Evolutionary conservation across 2,329 filamentous ascomycete genomes (phyloP).

Genomic region (Diplodia seriata): DNA sequence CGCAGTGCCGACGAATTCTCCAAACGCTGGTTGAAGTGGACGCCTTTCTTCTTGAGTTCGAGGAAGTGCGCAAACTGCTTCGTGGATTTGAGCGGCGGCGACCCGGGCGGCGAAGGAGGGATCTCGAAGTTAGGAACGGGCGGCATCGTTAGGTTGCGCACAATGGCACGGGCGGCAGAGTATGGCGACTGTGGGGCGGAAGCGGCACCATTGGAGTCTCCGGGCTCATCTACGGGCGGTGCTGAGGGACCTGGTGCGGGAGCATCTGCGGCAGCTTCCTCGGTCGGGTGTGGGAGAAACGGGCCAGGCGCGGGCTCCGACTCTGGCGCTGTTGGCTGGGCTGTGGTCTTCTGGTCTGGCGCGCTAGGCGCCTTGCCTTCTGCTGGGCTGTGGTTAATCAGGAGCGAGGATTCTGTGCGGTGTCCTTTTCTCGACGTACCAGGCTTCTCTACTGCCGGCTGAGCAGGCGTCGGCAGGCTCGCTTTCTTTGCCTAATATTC

Average conservation of each 20-base stretch:
- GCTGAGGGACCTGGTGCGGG: constrained; percentile 35
- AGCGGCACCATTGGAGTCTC: constrained; percentile 35
- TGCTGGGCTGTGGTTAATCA: constrained; percentile 19
- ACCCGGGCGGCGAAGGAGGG: constrained; percentile 72
- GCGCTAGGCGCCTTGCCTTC: not conserved
- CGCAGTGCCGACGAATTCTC: constrained; percentile 70
- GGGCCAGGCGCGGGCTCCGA: constrained; percentile 19
- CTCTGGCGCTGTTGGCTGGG: constrained; percentile 6
- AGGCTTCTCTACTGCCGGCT: constrained; percentile 22
- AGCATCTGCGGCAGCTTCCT: constrained; percentile 17
- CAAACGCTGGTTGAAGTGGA: constrained; percentile 80
- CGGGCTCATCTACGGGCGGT: constrained; percentile 36
- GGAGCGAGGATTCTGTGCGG: not conserved
- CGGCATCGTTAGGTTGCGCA: constrained; percentile 77
- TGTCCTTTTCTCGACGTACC: constrained; percentile 33
- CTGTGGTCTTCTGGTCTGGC: not conserved
- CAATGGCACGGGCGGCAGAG: constrained; percentile 66
- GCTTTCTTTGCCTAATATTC: constrained; percentile 34
- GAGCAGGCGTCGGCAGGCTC: constrained; percentile 6
- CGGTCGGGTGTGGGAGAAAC: not conserved
- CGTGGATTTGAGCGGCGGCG: constrained; percentile 56
- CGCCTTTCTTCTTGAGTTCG: constrained; percentile 74
- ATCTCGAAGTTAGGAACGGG: constrained; percentile 75
- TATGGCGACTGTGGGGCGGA: constrained; percentile 66
- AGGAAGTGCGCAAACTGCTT: constrained; percentile 78